Base-by-base conservation (phyloP, 2,329 filamentous ascomycete species). In the Aspergillus sp. region DNA sequence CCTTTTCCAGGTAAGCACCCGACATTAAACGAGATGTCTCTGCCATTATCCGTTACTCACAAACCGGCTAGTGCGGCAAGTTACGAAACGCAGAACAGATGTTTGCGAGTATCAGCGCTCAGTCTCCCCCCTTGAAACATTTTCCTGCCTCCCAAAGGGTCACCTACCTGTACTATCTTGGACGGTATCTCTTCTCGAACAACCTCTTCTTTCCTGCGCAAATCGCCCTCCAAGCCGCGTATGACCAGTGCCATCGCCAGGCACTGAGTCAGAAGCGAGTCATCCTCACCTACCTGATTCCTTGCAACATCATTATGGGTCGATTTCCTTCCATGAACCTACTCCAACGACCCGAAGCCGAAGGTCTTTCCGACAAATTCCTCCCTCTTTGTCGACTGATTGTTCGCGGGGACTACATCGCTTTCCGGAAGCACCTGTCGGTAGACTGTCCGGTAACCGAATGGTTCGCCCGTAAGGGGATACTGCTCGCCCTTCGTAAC, bases 121-220 rank as follows among this genome's bases (percentile, higher is more conserved):
- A 89, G 59, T 92, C 89, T 0, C 91, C 91, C 1, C 89, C 90
- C 0, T 75, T 97, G 11, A 80, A 82, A 1, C 82, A 89, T 47
- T 97, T 95, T 65, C 90, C 92, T 2, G 90, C 89, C 19, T 82
- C 88, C 5, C 89, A 97, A 67, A 84, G 91, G 45, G 90, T 96
- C 47, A 95, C 91, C 3, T 97, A 92, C 63, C 85, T 97, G 13
- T 96, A 96, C 75, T 96, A 96, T 67, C 85, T 97, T 5, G 93
- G 93, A 16, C 87, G 91, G 53, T 96, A 93, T 73, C 85, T 92
- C 65, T 90, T 95, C 68, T 85, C 89, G 57, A 92, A 90, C 69
- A 88, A 85, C 60, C 87, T 95, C 66, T 96, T 90, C 70, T 84
- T 83, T 56, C 85, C 88, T 22, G 90, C 92, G 0, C 83, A 87